These are phyloP conservation scores for Fragaria ananassa DNA, from an alignment of 306 rosid species.

Conservation along the genomic window DNA sequence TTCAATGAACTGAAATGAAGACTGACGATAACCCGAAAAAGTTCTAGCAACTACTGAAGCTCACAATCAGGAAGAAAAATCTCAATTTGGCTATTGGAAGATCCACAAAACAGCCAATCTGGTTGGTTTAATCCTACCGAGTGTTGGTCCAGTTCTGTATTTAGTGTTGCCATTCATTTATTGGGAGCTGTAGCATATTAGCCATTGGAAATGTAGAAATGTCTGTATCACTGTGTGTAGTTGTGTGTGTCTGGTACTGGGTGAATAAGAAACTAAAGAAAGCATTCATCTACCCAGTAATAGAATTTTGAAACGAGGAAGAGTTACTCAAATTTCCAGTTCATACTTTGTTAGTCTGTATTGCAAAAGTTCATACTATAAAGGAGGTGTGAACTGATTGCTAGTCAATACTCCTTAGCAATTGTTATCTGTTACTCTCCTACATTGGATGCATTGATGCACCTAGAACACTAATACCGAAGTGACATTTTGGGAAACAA, in stretches of 20 bases:
- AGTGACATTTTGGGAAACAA: too few relatives aligned
- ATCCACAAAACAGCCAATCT: not conserved
- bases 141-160: not conserved
- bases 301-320: conserved; percentile 11
- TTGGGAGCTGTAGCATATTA: conserved; percentile 31
- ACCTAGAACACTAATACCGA: too few relatives aligned
- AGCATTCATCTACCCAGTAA: conserved; percentile 7
- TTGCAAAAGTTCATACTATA: not conserved
- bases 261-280: conserved; percentile 16
- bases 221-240: conserved; percentile 16
- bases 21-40: conserved; percentile 9
- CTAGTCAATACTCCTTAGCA: not conserved
- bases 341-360: not conserved
- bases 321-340: not conserved
- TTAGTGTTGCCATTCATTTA: conserved; percentile 36
- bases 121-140: not conserved
- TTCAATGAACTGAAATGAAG: conserved; percentile 9
- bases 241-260: conserved; percentile 25
- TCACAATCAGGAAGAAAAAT: conserved; percentile 2
- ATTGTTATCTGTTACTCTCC: not conserved
- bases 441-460: too few relatives aligned
- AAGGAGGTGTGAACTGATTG: not conserved
- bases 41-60: not conserved
- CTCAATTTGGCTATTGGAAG: not conserved
- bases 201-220: conserved; percentile 16